Conservation (phyloP, 768 basidiomycete species). For the Boletus barrowsii region DNA sequence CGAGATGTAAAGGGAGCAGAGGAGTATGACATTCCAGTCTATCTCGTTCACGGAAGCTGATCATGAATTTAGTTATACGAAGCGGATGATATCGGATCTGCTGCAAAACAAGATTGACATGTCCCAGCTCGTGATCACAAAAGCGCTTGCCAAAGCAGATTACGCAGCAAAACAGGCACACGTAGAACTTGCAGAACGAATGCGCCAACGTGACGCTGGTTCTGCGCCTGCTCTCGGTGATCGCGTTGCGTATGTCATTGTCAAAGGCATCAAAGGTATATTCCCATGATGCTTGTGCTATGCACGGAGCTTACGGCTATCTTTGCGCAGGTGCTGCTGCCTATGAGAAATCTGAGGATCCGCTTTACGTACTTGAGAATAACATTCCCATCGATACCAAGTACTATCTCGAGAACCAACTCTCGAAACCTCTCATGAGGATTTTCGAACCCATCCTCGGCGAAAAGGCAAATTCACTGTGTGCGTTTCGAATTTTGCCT, state of each 20-base stretch:
- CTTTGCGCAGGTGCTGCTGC: slow-evolving; percentile 78
- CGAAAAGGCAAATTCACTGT: slow-evolving; percentile 79
- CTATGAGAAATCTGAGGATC: slow-evolving; percentile 98
- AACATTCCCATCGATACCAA: slow-evolving; percentile 97
- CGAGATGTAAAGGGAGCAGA: slow-evolving; percentile 92
- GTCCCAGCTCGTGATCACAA: slow-evolving; percentile 99
- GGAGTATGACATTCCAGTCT: slow-evolving; percentile 50
- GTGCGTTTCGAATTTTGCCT: slow-evolving; percentile 43
- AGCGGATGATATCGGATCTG: slow-evolving; percentile 89
- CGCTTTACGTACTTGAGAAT: slow-evolving; percentile 95
- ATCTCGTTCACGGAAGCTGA: slow-evolving; percentile 17
- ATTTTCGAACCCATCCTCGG: slow-evolving; percentile 98
- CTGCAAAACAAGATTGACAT: slow-evolving; percentile 97
- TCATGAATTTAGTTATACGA: slow-evolving; percentile 68
- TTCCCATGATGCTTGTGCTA: neutral
- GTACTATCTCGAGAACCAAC: slow-evolving; percentile 97
- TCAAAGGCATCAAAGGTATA: slow-evolving; percentile 90
- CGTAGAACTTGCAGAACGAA: slow-evolving; percentile 90
- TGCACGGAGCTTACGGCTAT: neutral
- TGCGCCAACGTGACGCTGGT: slow-evolving; percentile 95
- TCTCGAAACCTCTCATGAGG: slow-evolving; percentile 93
- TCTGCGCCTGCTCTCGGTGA: slow-evolving; percentile 98
- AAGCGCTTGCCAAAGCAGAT: slow-evolving; percentile 90
- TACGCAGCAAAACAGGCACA: slow-evolving; percentile 96
- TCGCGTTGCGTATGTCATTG: slow-evolving; percentile 97